Evolutionary conservation across 805 yeast genomes (phyloP).

Genomic region (Priceomyces melissophilus): DNA sequence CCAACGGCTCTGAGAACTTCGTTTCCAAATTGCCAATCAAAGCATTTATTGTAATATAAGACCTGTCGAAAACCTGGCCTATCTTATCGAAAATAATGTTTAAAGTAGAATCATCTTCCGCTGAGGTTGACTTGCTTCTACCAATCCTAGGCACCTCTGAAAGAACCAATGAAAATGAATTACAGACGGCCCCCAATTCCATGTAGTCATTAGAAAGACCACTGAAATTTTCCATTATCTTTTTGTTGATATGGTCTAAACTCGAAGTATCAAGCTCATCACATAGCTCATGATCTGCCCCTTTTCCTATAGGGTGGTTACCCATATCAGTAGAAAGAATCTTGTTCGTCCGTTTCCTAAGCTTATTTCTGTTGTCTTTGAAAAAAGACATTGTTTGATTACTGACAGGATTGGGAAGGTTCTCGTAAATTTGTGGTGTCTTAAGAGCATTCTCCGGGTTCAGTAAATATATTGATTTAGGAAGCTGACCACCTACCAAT

Average conservation of each 20-base stretch:
- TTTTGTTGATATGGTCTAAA: slow-evolving; percentile 56
- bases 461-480: slow-evolving; percentile 38
- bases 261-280: slow-evolving; percentile 32
- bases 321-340: not conserved
- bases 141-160: slow-evolving; percentile 26
- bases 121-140: slow-evolving; percentile 15
- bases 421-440: slow-evolving; percentile 30
- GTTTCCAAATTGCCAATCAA: slow-evolving; percentile 53
- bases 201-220: slow-evolving; percentile 64
- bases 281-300: not conserved
- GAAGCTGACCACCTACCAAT: slow-evolving; percentile 35
- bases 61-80: slow-evolving; percentile 82
- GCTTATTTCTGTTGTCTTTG: slow-evolving; percentile 25
- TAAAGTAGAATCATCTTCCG: slow-evolving; percentile 26
- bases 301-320: no score
- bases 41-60: slow-evolving; percentile 48
- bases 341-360: slow-evolving; percentile 21
- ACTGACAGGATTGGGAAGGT: slow-evolving; percentile 31
- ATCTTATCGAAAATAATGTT: slow-evolving; percentile 59
- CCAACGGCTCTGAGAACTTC: slow-evolving; percentile 64
- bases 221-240: slow-evolving; percentile 51
- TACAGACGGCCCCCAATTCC: slow-evolving; percentile 64
- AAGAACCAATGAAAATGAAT: slow-evolving; percentile 50
- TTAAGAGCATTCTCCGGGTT: slow-evolving; percentile 44
- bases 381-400: slow-evolving; percentile 30